These are phyloP conservation scores for Camellia sinensis DNA, from an alignment of 148 eudicot genomes.

Conservation along the genomic window DNA sequence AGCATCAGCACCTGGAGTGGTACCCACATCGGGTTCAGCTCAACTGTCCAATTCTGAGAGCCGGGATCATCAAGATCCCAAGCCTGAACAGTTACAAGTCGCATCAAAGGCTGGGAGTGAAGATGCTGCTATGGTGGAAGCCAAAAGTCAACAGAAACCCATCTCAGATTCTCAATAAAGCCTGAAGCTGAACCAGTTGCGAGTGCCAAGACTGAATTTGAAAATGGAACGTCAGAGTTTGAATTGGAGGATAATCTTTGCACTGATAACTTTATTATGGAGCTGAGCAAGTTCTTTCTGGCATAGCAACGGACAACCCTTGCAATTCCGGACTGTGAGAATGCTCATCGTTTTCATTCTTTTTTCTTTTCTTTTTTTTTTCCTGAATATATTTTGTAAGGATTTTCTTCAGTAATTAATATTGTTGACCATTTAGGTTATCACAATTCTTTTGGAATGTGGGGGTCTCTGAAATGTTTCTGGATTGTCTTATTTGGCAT, in stretches of 20 bases:
- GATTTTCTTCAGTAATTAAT: background rate
- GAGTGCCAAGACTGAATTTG: constrained; percentile 1
- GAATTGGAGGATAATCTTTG: background rate
- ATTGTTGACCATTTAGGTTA: background rate
- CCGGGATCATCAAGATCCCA: constrained; percentile 12
- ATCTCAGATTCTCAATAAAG: background rate
- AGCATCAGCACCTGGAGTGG: constrained; percentile 28
- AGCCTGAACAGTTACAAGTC: constrained; percentile 20
- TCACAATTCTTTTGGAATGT: too few species aligned
- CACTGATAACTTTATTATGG: constrained; percentile 6
- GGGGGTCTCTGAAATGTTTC: background rate
- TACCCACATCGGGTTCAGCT: background rate
- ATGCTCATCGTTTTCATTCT: background rate
- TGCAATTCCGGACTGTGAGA: background rate
- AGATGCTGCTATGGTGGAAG: constrained; percentile 12
- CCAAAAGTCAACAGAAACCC: constrained; percentile 14
- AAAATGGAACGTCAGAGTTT: constrained; percentile 6
- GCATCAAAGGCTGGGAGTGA: constrained; percentile 14
- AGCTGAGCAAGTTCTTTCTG: constrained; percentile 11
- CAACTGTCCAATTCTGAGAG: background rate
- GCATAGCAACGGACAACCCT: background rate
- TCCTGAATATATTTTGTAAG: background rate
- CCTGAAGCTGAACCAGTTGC: constrained; percentile 17
- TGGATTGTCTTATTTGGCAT: background rate
- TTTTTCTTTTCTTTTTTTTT: background rate